Evolutionary conservation across 352 stramenopile genomes (phyloP).

Genomic region (Chrysophaeum taylorii): DNA sequence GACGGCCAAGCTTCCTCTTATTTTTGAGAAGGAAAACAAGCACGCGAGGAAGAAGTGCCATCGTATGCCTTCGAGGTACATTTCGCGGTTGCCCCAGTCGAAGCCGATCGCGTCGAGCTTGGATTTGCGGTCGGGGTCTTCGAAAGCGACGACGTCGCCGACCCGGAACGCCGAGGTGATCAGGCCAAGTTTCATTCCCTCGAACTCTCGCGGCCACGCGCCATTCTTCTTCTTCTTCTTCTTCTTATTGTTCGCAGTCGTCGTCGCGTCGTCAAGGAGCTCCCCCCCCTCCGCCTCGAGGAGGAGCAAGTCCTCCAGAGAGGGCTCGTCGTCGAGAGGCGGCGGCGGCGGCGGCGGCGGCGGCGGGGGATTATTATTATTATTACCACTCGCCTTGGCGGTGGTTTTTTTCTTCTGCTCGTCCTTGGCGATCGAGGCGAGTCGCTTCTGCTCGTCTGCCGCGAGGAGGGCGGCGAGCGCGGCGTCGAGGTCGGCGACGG

Average conservation of each 20-base stretch:
- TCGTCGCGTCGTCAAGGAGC: neutral
- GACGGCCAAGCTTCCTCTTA: constrained; percentile 42
- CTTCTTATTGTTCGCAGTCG: neutral
- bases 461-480: neutral
- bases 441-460: no score
- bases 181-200: constrained; percentile 46
- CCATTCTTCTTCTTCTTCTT: neutral
- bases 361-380: no score
- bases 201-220: constrained; percentile 46
- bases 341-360: no score
- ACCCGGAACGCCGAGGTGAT: constrained; percentile 48
- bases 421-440: no score
- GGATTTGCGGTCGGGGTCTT: constrained; percentile 43
- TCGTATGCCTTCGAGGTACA: constrained; percentile 45
- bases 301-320: neutral
- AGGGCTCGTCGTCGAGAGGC: no score
- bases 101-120: constrained; percentile 52
- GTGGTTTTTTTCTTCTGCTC: no score
- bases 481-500: neutral
- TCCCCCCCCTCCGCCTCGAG: constrained; percentile 8
- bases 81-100: constrained; percentile 48
- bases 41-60: neutral
- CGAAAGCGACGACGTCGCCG: constrained; percentile 53
- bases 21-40: constrained; percentile 41
- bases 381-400: no score